phyloP scores from a whole-genome alignment of 495 filamentous ascomycete genomes.

The Parmelia sp. region DNA sequence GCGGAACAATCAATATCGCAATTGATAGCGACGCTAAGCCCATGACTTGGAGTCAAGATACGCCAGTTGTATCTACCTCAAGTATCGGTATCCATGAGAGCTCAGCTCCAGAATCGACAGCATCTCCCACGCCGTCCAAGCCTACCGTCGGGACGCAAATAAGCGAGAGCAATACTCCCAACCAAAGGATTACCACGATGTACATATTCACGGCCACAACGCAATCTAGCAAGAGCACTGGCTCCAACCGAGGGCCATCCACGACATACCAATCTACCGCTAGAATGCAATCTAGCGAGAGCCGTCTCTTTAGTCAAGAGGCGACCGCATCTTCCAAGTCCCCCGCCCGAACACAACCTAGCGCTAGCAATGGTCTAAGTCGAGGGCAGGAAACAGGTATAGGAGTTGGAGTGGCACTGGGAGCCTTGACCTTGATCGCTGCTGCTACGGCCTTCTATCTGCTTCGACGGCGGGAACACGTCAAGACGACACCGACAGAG shows the following conservation, averaged over 20 bases:
- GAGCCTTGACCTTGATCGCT: slow-evolving; percentile 1
- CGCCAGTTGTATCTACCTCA: not conserved
- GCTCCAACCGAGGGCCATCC: too few relatives aligned
- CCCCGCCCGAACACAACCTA: not conserved
- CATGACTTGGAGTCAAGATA: slow-evolving; percentile 1
- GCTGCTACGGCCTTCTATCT: not conserved
- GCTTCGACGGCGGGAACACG: not conserved
- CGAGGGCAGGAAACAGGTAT: not conserved
- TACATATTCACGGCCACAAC: too few relatives aligned
- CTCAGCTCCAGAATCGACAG: not conserved
- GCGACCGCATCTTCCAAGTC: too few relatives aligned
- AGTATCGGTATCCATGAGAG: not conserved
- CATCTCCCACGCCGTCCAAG: not conserved
- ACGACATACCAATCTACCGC: too few relatives aligned
- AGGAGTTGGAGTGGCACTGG: slow-evolving; percentile 8
- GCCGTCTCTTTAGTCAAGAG: too few relatives aligned
- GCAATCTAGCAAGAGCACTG: too few relatives aligned
- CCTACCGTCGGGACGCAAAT: too few relatives aligned
- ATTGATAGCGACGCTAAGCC: not conserved
- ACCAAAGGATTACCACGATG: too few relatives aligned
- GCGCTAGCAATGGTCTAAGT: not conserved
- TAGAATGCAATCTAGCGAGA: too few relatives aligned
- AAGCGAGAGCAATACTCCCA: too few relatives aligned
- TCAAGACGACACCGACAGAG: not conserved
- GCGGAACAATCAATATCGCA: not conserved